Percentiles rank a stretch among this genome's conserved stretches.
Evolutionary conservation across 768 basidiomycete species (phyloP).

Genomic region (Calocybe cyanea): DNA sequence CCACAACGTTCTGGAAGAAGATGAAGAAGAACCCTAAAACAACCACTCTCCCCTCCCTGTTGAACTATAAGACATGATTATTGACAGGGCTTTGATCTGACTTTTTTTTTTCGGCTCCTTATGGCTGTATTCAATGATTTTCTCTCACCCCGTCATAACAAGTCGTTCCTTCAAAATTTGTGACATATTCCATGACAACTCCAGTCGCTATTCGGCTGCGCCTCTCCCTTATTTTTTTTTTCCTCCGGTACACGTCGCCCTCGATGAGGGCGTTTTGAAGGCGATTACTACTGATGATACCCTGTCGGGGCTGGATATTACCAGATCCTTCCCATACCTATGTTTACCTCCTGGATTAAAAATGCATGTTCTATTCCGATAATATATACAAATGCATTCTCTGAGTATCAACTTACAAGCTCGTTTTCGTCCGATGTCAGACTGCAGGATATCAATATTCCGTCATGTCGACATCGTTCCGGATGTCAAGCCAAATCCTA

Average conservation of each 20-base stretch:
- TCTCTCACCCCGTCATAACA: neutral
- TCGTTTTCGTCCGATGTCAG: too few relatives aligned
- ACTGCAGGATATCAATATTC: too few relatives aligned
- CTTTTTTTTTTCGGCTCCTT: neutral
- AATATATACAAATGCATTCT: neutral
- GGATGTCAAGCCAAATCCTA: too few relatives aligned
- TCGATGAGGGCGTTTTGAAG: neutral
- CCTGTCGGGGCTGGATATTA: slow-evolving; percentile 18
- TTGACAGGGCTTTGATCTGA: too few relatives aligned
- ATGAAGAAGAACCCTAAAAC: slow-evolving; percentile 43
- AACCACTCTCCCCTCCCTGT: neutral
- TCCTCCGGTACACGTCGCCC: neutral
- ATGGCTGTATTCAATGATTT: neutral
- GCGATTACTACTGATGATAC: slow-evolving; percentile 20
- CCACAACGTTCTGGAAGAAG: slow-evolving; percentile 81
- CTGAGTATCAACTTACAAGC: too few relatives aligned
- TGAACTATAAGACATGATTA: neutral
- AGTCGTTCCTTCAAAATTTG: neutral
- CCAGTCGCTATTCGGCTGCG: slow-evolving; percentile 8
- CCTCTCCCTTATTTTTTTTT: slow-evolving; percentile 9
- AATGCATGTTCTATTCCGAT: slow-evolving; percentile 9
- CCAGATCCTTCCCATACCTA: slow-evolving; percentile 14
- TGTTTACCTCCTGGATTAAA: slow-evolving; percentile 12
- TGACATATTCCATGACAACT: slow-evolving; percentile 2
- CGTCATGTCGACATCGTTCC: neutral